A percentile compares a stretch with the other conserved stretches of the same genome.
Conservation (phyloP, 179 eudicot genomes). For the Camellia oleifera region DNA sequence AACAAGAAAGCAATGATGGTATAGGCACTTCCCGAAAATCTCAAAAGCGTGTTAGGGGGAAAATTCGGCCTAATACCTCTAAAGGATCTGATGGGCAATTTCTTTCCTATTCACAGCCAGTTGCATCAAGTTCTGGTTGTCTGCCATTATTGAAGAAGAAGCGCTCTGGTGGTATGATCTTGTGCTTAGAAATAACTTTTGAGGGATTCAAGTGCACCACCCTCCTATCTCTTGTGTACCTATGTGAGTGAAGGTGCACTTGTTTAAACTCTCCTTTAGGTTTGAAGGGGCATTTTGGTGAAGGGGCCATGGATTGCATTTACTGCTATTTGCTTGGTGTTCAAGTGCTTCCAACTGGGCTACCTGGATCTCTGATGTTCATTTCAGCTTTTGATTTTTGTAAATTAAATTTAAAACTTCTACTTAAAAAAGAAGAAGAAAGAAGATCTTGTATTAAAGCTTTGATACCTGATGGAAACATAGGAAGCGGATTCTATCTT, state of each 20-base stretch:
- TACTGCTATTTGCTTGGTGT: background rate
- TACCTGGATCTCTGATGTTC: background rate
- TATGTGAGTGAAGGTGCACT: background rate
- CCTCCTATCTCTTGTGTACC: constrained; percentile 3
- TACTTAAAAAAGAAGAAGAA: no score
- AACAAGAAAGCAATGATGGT: constrained; percentile 92
- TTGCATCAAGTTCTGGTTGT: constrained; percentile 64
- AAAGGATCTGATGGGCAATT: constrained; percentile 43
- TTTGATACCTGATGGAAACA: constrained; percentile 6
- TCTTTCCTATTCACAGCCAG: constrained; percentile 41
- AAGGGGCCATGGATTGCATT: constrained; percentile 2
- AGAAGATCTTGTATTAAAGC: background rate
- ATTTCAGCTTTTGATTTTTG: background rate
- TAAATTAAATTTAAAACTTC: background rate
- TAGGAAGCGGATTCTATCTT: background rate
- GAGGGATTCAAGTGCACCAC: background rate
- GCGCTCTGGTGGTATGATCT: constrained; percentile 66
- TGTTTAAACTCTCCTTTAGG: background rate
- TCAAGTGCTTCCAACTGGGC: background rate
- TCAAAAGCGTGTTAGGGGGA: constrained; percentile 66
- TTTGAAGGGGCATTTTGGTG: background rate
- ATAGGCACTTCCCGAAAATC: constrained; percentile 60
- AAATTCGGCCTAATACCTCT: constrained; percentile 43
- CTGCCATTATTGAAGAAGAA: constrained; percentile 75
- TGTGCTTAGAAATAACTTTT: background rate